Conservation (phyloP, 257 asterid genomes). For the Gardenia jasminoides region DNA sequence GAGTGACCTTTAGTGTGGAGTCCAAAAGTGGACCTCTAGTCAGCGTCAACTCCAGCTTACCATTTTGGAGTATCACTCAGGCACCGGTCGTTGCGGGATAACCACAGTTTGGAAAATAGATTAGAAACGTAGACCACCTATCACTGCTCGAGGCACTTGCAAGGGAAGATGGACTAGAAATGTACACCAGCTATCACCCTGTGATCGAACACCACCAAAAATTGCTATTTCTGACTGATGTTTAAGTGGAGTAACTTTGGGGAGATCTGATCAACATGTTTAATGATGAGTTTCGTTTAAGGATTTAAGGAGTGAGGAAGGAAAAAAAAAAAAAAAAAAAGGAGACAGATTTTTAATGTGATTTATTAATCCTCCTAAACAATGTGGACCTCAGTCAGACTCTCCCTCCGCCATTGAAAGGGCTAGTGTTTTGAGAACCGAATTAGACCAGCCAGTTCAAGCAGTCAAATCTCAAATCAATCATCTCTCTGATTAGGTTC, state of each 20-base stretch:
- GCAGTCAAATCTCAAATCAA: too few relatives aligned
- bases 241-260: too few relatives aligned
- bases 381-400: background rate
- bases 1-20: background rate
- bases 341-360: too few relatives aligned
- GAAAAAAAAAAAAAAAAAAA: too few relatives aligned
- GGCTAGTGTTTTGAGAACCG: too few relatives aligned
- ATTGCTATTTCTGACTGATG: background rate
- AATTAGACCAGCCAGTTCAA: too few relatives aligned
- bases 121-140: too few relatives aligned
- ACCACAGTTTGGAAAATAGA: background rate
- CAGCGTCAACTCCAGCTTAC: conserved; percentile 1
- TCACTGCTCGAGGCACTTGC: background rate
- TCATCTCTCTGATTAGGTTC: too few relatives aligned
- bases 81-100: background rate
- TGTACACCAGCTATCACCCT: background rate
- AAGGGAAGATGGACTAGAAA: background rate
- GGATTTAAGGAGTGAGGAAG: too few relatives aligned
- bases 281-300: too few relatives aligned
- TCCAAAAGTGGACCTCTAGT: conserved; percentile 2
- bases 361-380: background rate
- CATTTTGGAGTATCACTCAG: background rate
- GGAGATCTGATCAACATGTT: too few relatives aligned
- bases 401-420: background rate
- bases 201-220: background rate